A percentile compares a stretch with the other conserved stretches of the same genome.
Evolutionary conservation across 257 asterid genomes (phyloP).

Genomic region (Craterostigma plantagineum): DNA sequence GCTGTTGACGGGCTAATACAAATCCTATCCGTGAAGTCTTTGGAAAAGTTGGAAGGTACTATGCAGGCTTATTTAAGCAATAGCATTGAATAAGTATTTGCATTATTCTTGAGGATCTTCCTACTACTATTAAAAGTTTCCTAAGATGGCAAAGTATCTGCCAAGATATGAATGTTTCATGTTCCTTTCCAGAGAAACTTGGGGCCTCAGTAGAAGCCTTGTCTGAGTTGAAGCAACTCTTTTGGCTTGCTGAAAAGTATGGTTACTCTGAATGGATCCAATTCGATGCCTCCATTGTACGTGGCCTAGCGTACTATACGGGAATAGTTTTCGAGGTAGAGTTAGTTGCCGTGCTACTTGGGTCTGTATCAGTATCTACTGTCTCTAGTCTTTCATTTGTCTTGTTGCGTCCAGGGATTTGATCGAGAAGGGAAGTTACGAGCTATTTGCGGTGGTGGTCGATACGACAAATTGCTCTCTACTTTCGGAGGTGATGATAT

Average conservation of each 20-base stretch:
- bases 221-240: slow-evolving; percentile 59
- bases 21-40: slow-evolving; percentile 63
- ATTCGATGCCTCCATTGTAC: slow-evolving; percentile 93
- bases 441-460: slow-evolving; percentile 97
- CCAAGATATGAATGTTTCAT: neutral
- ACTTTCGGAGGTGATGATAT: slow-evolving; percentile 86
- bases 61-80: too few relatives aligned
- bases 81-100: too few relatives aligned
- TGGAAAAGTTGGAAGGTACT: slow-evolving; percentile 73
- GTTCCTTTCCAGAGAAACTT: slow-evolving; percentile 56
- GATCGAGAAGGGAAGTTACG: slow-evolving; percentile 86
- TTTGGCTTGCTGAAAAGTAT: slow-evolving; percentile 71
- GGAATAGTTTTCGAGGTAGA: slow-evolving; percentile 92
- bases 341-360: neutral
- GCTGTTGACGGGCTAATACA: slow-evolving; percentile 77
- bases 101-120: too few relatives aligned
- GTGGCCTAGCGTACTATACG: slow-evolving; percentile 91
- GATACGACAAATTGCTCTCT: slow-evolving; percentile 74
- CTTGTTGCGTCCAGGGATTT: slow-evolving; percentile 47
- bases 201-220: slow-evolving; percentile 69
- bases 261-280: slow-evolving; percentile 94
- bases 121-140: too few relatives aligned
- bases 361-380: neutral
- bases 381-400: neutral
- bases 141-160: too few relatives aligned